Percentiles rank a stretch among this genome's conserved stretches.
Evolutionary conservation across 257 asterid species (phyloP).

Genomic region (Nicotiana undulata): DNA sequence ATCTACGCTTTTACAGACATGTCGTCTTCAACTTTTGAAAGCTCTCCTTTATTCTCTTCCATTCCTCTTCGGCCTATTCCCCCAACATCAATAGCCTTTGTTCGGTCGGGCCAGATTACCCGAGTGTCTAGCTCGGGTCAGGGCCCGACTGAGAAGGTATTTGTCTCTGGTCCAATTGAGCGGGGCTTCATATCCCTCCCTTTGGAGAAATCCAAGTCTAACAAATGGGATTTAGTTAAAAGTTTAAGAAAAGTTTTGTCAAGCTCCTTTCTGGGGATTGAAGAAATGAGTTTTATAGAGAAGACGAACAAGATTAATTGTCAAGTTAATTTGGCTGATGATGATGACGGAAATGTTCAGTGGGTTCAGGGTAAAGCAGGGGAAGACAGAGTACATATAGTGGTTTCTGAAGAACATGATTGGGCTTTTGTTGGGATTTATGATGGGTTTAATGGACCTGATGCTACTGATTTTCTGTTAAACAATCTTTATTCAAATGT

Average conservation of each 20-base stretch:
- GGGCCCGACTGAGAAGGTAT: conserved; percentile 64
- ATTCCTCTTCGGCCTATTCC: conserved; percentile 71
- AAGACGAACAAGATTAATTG: no score
- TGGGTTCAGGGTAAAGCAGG: conserved; percentile 99
- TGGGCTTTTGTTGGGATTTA: conserved; percentile 89
- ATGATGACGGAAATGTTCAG: conserved; percentile 60
- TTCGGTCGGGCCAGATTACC: conserved; percentile 55
- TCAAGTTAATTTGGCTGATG: conserved; percentile 45
- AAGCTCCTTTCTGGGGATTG: background rate
- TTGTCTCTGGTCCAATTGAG: conserved; percentile 81
- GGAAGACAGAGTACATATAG: conserved; percentile 76
- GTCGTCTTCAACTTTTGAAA: conserved; percentile 69
- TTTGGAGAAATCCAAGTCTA: conserved; percentile 58
- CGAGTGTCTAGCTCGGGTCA: conserved; percentile 32
- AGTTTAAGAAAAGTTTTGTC: conserved; percentile 42
- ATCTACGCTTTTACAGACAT: conserved; percentile 29
- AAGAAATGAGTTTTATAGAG: no score
- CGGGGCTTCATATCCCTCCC: conserved; percentile 72
- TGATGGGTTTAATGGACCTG: conserved; percentile 89
- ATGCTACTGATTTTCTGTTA: conserved; percentile 78
- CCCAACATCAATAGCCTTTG: conserved; percentile 14
- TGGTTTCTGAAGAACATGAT: conserved; percentile 69
- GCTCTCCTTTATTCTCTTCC: conserved; percentile 74
- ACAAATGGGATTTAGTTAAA: conserved; percentile 47
- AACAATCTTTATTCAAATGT: conserved; percentile 65